Evolutionary conservation across 139 green algal genomes (phyloP).

Genomic region (Picochlorum sp.): DNA sequence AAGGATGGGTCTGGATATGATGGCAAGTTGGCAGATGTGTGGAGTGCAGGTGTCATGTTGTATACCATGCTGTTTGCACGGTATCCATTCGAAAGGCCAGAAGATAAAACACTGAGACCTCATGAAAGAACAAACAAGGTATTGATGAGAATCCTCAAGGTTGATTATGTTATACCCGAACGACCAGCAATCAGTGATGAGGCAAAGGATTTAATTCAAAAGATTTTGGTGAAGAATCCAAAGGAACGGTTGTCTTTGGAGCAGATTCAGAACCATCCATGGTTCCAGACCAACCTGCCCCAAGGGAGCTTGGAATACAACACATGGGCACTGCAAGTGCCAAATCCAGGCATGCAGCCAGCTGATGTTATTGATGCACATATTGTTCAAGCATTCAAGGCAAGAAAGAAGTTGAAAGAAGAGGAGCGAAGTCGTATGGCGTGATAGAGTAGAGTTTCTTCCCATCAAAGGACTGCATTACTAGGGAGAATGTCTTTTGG

Average conservation of each 20-base stretch:
- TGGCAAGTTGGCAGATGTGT: constrained; percentile 45
- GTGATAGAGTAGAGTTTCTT: neutral
- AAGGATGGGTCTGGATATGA: constrained; percentile 28
- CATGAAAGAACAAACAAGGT: constrained; percentile 27
- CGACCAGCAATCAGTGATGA: constrained; percentile 15
- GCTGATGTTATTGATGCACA: constrained; percentile 3
- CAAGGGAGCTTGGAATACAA: constrained; percentile 30
- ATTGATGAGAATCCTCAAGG: constrained; percentile 41
- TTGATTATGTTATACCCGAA: constrained; percentile 43
- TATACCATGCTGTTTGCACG: constrained; percentile 78
- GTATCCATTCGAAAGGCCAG: constrained; percentile 49
- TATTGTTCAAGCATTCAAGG: neutral
- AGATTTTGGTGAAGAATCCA: constrained; percentile 30
- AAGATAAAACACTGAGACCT: constrained; percentile 30
- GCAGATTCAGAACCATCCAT: constrained; percentile 47
- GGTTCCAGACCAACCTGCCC: constrained; percentile 31
- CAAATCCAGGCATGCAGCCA: neutral
- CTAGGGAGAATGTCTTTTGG: no score
- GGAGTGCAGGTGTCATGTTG: constrained; percentile 58
- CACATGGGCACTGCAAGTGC: constrained; percentile 24
- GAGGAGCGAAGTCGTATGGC: neutral
- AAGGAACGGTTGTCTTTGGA: constrained; percentile 29
- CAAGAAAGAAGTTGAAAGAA: neutral
- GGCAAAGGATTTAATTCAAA: constrained; percentile 37
- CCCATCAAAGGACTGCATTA: no score